Conservation (phyloP, 1,284 basidiomycete species). For the Melanopsichium pennsylvanicum region DNA sequence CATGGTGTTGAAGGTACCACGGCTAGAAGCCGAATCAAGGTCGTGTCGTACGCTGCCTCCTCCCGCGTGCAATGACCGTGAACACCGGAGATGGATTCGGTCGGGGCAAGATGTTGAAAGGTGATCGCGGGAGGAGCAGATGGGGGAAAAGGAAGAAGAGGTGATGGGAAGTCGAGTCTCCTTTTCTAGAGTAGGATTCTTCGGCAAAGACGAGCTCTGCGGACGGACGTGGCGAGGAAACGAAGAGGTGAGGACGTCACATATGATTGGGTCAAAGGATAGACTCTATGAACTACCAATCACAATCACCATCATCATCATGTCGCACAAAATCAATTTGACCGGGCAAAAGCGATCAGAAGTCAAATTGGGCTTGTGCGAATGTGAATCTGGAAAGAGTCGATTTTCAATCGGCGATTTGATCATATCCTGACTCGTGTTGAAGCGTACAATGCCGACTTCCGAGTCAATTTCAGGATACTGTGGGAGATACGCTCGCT, state of each 20-base stretch:
- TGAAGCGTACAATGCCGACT: constrained; percentile 27
- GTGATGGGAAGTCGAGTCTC: background rate
- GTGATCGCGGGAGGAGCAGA: constrained; percentile 8
- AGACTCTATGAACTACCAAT: too few relatives aligned
- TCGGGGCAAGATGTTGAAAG: too few relatives aligned
- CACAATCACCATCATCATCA: constrained; percentile 1
- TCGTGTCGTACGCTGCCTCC: constrained; percentile 1
- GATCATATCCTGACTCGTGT: too few relatives aligned
- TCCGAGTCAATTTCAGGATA: constrained; percentile 17
- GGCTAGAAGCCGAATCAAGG: background rate
- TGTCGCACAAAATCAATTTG: background rate
- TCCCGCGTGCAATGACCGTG: constrained; percentile 7
- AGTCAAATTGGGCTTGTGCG: constrained; percentile 15
- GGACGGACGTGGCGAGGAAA: background rate
- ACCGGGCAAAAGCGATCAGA: background rate
- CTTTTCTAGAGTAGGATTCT: background rate
- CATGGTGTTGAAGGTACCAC: constrained; percentile 7
- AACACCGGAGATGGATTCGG: too few relatives aligned
- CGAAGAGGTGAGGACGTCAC: background rate
- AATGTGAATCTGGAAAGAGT: background rate
- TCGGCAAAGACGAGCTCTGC: constrained; percentile 7
- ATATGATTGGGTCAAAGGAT: constrained; percentile 18
- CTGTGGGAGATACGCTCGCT: too few relatives aligned
- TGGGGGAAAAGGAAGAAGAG: background rate
- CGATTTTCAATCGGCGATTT: too few relatives aligned